Evolutionary conservation across 495 filamentous ascomycete species (phyloP).

Genomic region (Penicillium coprophilum): DNA sequence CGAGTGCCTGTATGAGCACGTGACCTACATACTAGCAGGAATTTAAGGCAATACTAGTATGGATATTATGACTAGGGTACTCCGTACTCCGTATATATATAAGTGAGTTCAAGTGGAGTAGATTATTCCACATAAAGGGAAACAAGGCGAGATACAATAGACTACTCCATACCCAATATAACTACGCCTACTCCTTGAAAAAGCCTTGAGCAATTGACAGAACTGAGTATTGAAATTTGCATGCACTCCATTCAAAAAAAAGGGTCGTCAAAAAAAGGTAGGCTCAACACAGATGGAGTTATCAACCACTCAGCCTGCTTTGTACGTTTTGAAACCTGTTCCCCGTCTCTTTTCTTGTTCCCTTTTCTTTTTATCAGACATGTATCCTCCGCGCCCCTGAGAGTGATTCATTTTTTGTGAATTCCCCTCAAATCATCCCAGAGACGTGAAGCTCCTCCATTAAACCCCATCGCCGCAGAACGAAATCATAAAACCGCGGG

Average conservation of each 20-base stretch:
- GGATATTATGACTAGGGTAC: neutral
- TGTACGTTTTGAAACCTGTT: conserved; percentile 23
- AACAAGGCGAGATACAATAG: neutral
- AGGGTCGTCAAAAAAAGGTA: conserved; percentile 32
- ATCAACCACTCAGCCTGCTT: conserved; percentile 24
- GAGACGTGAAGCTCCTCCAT: conserved; percentile 39
- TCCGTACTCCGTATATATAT: too few relatives aligned
- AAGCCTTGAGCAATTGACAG: conserved; percentile 9
- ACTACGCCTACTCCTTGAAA: neutral
- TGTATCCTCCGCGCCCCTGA: conserved; percentile 29
- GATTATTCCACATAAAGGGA: neutral
- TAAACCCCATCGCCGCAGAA: conserved; percentile 38
- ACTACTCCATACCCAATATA: neutral
- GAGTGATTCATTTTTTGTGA: conserved; percentile 31
- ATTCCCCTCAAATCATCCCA: conserved; percentile 26
- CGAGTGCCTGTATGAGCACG: neutral
- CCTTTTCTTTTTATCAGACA: conserved; percentile 32
- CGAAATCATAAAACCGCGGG: conserved; percentile 32
- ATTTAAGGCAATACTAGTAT: neutral
- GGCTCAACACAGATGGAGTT: conserved; percentile 31
- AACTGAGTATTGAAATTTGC: conserved; percentile 29
- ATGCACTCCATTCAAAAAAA: conserved; percentile 38
- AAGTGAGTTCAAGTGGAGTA: conserved; percentile 4
- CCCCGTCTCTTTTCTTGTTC: conserved; percentile 26
- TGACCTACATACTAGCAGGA: conserved; percentile 2